Base-by-base conservation (phyloP, 164 flowering plant species). In the Akebia trifoliata region DNA sequence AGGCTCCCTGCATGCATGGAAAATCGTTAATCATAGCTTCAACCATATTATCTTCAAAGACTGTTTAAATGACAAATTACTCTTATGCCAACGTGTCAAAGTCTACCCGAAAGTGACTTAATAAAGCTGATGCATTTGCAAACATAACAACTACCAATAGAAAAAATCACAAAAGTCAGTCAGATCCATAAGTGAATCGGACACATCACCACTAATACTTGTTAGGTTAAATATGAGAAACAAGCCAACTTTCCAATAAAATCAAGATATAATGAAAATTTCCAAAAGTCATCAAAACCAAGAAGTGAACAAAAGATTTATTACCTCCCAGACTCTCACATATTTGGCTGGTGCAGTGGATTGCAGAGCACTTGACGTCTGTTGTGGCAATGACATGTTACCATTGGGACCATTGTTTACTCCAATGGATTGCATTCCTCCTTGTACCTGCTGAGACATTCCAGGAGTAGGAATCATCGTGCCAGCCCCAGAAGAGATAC, bases 301-400 rank as follows among this genome's bases (percentile, higher is more conserved):
- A 4, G 24, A 12, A 2, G 39, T 6, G 25, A 20, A 21, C 26
- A 49, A 21, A 3, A 24, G 0, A 52, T 47, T 71, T 77, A 85
- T n/a, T n/a, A n/a, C 97, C 88, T 87, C 95, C 97, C 95, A 90
- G 20, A 90, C 86, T 82, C 71, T 87, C 5, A 90, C 74, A 77
- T 87, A 90, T 77, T 82, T 90, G 47, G 88, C 80, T 54, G 83
- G 94, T 60, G 83, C 69, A 12, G 78, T 45, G 14, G 48, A 47
- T 59, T 76, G 85, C 56, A 81, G 4, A 51, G 76, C 63, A 53
- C 80, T 61, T 43, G 97, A 56, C 25, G 81, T 42, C 43, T 79
- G 89, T 60, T 86, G 92, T n/a, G 84, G 57, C 63, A 78, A 52
- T 11, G 80, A 60, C 78, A 84, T 76, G 72, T 76, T 86, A 8